Percentiles rank a stretch among this genome's conserved stretches.
phyloP scores from a whole-genome alignment of 352 stramenopile genomes.

The Phytophthora megakarya region DNA sequence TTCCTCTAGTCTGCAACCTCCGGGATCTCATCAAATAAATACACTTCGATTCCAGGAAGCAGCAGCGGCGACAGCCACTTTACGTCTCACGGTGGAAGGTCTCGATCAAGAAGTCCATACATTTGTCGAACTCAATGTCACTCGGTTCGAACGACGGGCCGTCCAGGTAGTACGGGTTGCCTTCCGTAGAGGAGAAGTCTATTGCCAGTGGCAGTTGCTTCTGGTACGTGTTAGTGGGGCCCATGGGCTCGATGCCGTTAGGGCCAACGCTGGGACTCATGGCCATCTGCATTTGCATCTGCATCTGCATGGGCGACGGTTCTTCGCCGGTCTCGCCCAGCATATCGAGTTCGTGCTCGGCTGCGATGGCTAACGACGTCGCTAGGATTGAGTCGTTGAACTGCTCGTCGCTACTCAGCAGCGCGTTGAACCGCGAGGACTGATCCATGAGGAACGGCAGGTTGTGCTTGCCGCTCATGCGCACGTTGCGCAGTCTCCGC shows the following conservation, averaged over 20 bases:
- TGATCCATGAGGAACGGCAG: conserved; percentile 71
- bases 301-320: conserved; percentile 36
- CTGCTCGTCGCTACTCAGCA: conserved; percentile 76
- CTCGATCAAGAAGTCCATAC: conserved; percentile 83
- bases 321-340: conserved; percentile 52
- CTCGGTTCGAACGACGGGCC: conserved; percentile 47
- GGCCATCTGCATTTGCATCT: conserved; percentile 30
- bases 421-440: conserved; percentile 72
- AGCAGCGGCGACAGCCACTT: not conserved
- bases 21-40: conserved; percentile 44
- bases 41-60: conserved; percentile 37
- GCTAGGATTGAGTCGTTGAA: conserved; percentile 83
- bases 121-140: conserved; percentile 81
- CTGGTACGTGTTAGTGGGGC: conserved; percentile 53
- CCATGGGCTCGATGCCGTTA: conserved; percentile 30
- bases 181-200: conserved; percentile 53
- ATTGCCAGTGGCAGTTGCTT: conserved; percentile 49
- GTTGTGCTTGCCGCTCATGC: conserved; percentile 68
- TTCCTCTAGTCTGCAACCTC: conserved; percentile 29
- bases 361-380: conserved; percentile 73
- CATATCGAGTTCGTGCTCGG: conserved; percentile 73
- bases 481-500: conserved; percentile 68
- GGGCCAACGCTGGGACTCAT: conserved; percentile 14
- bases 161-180: conserved; percentile 56
- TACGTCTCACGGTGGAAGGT: conserved; percentile 63